Percentiles rank a stretch among this genome's conserved stretches.
Evolutionary conservation across 164 flowering plant species (phyloP).

Genomic region (Nymphaea thermarum): DNA sequence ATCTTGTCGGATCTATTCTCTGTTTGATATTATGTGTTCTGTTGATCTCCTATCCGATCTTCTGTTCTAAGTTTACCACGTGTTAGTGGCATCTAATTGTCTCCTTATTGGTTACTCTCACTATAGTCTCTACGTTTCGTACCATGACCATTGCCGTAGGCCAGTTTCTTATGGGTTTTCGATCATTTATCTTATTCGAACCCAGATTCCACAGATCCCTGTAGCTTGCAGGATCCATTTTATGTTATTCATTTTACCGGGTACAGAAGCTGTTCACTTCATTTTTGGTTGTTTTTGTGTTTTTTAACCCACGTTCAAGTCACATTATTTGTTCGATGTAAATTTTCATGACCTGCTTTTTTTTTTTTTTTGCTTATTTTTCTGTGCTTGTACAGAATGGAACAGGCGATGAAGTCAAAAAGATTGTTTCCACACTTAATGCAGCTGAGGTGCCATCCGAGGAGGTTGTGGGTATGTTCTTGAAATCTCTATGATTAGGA

Average conservation of each 20-base stretch:
- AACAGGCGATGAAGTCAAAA: conserved; percentile 71
- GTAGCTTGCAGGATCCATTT: neutral
- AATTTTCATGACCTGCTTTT: neutral
- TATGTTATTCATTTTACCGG: neutral
- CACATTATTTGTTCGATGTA: neutral
- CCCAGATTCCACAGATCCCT: neutral
- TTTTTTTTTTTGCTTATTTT: neutral
- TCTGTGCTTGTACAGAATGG: conserved; percentile 50
- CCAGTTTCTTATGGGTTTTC: no score
- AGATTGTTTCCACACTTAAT: conserved; percentile 53
- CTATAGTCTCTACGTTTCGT: no score
- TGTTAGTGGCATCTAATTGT: no score
- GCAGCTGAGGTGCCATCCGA: conserved; percentile 62
- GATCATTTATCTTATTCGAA: no score
- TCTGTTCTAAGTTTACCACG: no score
- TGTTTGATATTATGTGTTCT: no score
- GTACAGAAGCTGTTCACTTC: neutral
- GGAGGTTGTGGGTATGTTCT: conserved; percentile 58
- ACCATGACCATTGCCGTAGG: no score
- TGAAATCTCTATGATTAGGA: neutral
- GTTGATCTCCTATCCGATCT: no score
- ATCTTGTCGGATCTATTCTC: no score
- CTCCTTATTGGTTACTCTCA: no score
- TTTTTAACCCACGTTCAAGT: neutral
- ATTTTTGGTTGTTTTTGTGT: no score